These are phyloP conservation scores for Schizosaccharomyces versatilis DNA, from an alignment of 1,139 yeast species.

Conservation along the genomic window DNA sequence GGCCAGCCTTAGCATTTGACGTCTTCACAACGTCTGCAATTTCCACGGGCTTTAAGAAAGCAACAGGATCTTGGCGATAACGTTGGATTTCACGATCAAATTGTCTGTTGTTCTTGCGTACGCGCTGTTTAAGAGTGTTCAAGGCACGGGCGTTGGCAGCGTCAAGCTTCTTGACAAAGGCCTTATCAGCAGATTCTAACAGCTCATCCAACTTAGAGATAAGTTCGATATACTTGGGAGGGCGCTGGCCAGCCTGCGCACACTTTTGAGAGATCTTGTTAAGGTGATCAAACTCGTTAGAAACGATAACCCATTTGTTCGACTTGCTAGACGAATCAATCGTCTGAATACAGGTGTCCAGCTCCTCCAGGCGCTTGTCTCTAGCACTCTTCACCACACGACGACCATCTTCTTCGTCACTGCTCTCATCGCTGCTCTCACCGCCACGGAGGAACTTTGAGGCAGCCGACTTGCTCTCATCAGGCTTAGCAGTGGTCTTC, in stretches of 20 bases:
- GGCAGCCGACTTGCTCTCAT: conserved; percentile 17
- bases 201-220: background rate
- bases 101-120: conserved; percentile 59
- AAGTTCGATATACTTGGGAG: background rate
- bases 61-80: conserved; percentile 40
- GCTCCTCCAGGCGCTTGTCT: conserved; percentile 77
- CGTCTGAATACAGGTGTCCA: conserved; percentile 42
- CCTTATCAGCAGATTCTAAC: conserved; percentile 24
- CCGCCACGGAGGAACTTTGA: conserved; percentile 17
- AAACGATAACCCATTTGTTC: conserved; percentile 62
- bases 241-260: conserved; percentile 4
- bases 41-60: conserved; percentile 12
- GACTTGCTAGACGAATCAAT: conserved; percentile 49
- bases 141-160: conserved; percentile 73
- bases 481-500: conserved; percentile 11
- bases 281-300: conserved; percentile 48
- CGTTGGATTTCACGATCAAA: conserved; percentile 34
- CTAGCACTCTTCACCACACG: conserved; percentile 82
- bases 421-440: conserved; percentile 31
- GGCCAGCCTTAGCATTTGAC: conserved; percentile 10
- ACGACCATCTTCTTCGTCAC: conserved; percentile 43
- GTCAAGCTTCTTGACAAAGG: conserved; percentile 44
- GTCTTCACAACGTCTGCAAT: background rate
- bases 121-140: conserved; percentile 73
- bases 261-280: conserved; percentile 41